Evolutionary conservation across 2,329 filamentous ascomycete genomes (phyloP).

Genomic region (Ciborinia camelliae): DNA sequence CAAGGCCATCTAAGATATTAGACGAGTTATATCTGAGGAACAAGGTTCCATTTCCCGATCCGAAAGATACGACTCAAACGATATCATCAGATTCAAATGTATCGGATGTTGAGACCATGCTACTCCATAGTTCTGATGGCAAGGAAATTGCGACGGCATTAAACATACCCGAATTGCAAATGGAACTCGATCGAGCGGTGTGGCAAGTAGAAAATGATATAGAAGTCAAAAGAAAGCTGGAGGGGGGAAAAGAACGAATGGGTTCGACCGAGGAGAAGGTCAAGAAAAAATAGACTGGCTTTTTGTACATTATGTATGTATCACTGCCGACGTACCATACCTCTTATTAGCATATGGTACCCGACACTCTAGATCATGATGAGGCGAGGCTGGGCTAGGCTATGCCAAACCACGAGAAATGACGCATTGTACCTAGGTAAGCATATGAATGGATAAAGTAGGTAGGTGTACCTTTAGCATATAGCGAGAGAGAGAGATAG

Average conservation of each 20-base stretch:
- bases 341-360: background rate
- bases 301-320: constrained; percentile 1
- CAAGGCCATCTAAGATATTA: constrained; percentile 63
- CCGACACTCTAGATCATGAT: constrained; percentile 2
- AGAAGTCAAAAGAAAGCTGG: constrained; percentile 29
- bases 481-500: no score
- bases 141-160: constrained; percentile 58
- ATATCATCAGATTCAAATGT: constrained; percentile 20
- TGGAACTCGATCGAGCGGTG: constrained; percentile 72
- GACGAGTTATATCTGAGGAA: constrained; percentile 64
- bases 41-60: constrained; percentile 24
- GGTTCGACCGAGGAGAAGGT: constrained; percentile 23
- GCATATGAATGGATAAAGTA: no score
- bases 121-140: constrained; percentile 52
- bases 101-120: constrained; percentile 38
- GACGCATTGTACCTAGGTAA: constrained; percentile 14
- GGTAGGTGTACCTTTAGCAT: no score
- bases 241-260: constrained; percentile 29
- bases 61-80: background rate
- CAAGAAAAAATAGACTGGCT: constrained; percentile 24
- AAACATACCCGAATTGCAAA: constrained; percentile 64
- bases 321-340: background rate
- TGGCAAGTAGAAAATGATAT: constrained; percentile 61
- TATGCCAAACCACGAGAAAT: background rate
- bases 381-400: no score